These are phyloP conservation scores for Atalantia buxifolia DNA, from an alignment of 345 rosid species.

Conservation along the genomic window DNA sequence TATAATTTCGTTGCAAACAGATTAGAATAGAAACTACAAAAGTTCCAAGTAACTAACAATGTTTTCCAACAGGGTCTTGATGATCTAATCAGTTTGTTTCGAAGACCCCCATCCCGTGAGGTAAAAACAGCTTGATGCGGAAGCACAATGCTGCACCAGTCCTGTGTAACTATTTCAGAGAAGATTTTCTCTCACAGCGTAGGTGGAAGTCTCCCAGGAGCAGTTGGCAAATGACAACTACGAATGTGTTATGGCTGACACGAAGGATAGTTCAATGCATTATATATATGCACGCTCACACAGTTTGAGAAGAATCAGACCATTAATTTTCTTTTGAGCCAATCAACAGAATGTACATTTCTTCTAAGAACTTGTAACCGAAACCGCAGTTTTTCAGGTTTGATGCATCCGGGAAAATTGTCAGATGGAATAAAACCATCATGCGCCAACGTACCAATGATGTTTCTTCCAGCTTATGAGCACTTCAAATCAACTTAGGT, in stretches of 20 bases:
- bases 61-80: conserved; percentile 73
- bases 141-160: neutral
- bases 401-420: no score
- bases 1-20: neutral
- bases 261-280: conserved; percentile 9
- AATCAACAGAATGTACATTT: conserved; percentile 3
- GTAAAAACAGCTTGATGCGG: conserved; percentile 57
- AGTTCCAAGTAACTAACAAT: neutral
- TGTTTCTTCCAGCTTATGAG: neutral
- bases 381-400: no score
- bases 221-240: conserved; percentile 6
- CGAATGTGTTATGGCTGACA: neutral
- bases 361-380: no score
- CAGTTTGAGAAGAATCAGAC: no score
- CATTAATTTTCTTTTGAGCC: no score
- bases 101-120: conserved; percentile 88
- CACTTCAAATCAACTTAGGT: neutral
- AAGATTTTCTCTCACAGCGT: conserved; percentile 14
- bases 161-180: neutral
- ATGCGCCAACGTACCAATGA: no score
- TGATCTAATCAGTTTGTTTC: conserved; percentile 89
- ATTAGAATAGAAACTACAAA: neutral
- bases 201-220: conserved; percentile 10
- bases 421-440: no score
- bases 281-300: no score